Conservation (phyloP, 2,329 filamentous ascomycete species). For the Monosporascus sp. region DNA sequence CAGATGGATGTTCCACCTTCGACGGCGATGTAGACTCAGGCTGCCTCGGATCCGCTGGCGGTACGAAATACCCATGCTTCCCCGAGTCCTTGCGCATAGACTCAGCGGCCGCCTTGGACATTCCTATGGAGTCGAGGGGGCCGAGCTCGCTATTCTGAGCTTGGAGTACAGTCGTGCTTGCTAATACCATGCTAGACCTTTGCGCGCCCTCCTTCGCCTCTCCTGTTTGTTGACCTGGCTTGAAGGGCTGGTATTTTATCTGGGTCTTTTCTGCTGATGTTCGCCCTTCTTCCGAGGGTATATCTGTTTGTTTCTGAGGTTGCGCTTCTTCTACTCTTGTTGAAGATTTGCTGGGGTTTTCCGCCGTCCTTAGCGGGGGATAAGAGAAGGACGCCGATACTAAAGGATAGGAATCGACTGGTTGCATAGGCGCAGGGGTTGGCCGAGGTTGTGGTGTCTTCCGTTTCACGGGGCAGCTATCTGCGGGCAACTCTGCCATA, state of each 20-base stretch:
- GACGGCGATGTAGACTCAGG: background rate
- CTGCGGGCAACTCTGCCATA: conserved; percentile 19
- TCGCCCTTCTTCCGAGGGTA: conserved; percentile 4
- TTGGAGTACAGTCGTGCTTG: conserved; percentile 19
- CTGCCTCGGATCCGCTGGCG: background rate
- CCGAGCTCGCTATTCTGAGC: conserved; percentile 23
- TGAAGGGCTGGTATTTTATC: conserved; percentile 18
- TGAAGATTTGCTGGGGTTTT: background rate
- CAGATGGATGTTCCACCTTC: background rate
- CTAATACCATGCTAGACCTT: conserved; percentile 10
- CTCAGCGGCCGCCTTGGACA: background rate
- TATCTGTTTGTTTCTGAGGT: conserved; percentile 6
- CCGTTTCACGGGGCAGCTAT: conserved; percentile 11
- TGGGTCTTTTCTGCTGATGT: background rate
- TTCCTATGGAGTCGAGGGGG: conserved; percentile 1
- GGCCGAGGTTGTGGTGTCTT: conserved; percentile 7
- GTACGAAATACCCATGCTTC: background rate
- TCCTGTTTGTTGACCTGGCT: conserved; percentile 7
- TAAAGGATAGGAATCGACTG: conserved; percentile 19
- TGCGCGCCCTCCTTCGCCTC: conserved; percentile 4
- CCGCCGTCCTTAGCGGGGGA: conserved; percentile 12
- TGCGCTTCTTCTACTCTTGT: background rate
- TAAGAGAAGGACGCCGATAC: conserved; percentile 26
- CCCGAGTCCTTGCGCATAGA: background rate
- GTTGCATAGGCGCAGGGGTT: conserved; percentile 2